Percentiles rank a stretch among this genome's conserved stretches.
phyloP scores from a whole-genome alignment of 2,329 filamentous ascomycete genomes.

The Tolypocladium cylindrosporum region DNA sequence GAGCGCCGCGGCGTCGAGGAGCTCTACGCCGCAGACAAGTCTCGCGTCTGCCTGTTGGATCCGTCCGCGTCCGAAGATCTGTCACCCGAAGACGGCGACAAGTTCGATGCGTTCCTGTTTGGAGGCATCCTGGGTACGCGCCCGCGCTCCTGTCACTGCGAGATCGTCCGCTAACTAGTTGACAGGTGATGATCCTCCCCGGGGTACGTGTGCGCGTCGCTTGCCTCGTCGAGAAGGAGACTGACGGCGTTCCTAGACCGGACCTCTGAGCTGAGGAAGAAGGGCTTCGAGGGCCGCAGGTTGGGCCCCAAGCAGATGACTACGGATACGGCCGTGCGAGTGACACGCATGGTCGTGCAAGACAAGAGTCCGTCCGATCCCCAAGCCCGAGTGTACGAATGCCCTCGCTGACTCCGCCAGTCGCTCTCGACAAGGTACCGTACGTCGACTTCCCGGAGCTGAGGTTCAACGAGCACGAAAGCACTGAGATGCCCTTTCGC shows the following conservation, averaged over 20 bases:
- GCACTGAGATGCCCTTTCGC: constrained; percentile 94
- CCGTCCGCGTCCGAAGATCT: constrained; percentile 75
- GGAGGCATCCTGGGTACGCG: constrained; percentile 81
- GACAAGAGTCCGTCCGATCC: constrained; percentile 54
- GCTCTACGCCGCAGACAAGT: constrained; percentile 63
- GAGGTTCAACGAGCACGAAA: constrained; percentile 82
- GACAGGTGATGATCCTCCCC: constrained; percentile 81
- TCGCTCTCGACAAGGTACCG: constrained; percentile 64
- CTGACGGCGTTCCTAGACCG: constrained; percentile 51
- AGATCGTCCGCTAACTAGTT: constrained; percentile 6
- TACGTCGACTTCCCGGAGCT: constrained; percentile 88
- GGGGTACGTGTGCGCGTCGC: constrained; percentile 49
- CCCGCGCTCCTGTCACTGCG: not conserved
- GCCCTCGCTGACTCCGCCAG: constrained; percentile 31
- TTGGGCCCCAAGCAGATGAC: constrained; percentile 96
- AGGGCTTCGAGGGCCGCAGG: constrained; percentile 80
- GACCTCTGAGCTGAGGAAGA: constrained; percentile 89
- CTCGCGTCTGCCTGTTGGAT: constrained; percentile 79
- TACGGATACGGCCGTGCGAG: constrained; percentile 90
- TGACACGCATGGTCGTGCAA: constrained; percentile 82
- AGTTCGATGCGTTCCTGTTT: constrained; percentile 88
- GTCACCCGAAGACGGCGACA: constrained; percentile 68
- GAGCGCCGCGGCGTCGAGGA: constrained; percentile 74
- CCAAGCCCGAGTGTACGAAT: not conserved
- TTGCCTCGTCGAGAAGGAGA: constrained; percentile 1